Evolutionary conservation across 129 eudicot species (phyloP).

Genomic region (Heracleum sosnowskyi): DNA sequence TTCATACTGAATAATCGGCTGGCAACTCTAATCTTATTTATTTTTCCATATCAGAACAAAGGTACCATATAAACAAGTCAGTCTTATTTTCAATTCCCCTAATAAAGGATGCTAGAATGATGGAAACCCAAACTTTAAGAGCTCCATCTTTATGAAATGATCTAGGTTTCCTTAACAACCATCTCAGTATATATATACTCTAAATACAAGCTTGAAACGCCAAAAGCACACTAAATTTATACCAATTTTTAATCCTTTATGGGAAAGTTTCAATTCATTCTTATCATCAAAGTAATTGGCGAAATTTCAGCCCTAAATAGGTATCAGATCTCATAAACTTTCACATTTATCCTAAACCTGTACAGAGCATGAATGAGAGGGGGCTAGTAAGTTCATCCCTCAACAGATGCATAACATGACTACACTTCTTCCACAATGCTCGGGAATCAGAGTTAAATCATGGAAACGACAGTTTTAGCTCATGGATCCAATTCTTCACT

Average conservation of each 20-base stretch:
- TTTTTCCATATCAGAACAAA: not conserved
- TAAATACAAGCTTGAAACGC: not conserved
- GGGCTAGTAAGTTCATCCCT: slow-evolving; percentile 12
- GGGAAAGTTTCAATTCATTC: not conserved
- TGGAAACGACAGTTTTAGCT: not conserved
- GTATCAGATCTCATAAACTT: slow-evolving; percentile 15
- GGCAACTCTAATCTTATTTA: not conserved
- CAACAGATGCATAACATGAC: not conserved
- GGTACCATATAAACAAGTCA: slow-evolving; percentile 2
- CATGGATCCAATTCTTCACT: slow-evolving; percentile 3
- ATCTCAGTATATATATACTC: not conserved
- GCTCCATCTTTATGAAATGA: not conserved
- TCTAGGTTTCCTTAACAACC: not conserved
- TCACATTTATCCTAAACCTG: slow-evolving; percentile 16
- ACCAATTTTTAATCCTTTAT: not conserved
- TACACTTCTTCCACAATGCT: not conserved
- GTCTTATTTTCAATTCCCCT: not conserved
- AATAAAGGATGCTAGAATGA: not conserved
- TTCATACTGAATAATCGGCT: not conserved
- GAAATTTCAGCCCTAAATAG: slow-evolving; percentile 6
- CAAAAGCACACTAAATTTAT: not conserved
- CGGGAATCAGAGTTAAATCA: not conserved
- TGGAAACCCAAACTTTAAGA: slow-evolving; percentile 6
- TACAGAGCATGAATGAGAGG: slow-evolving; percentile 19
- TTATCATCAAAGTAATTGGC: not conserved